phyloP scores from a whole-genome alignment of 805 yeast genomes.

The Sugiyamaella floridensis region DNA sequence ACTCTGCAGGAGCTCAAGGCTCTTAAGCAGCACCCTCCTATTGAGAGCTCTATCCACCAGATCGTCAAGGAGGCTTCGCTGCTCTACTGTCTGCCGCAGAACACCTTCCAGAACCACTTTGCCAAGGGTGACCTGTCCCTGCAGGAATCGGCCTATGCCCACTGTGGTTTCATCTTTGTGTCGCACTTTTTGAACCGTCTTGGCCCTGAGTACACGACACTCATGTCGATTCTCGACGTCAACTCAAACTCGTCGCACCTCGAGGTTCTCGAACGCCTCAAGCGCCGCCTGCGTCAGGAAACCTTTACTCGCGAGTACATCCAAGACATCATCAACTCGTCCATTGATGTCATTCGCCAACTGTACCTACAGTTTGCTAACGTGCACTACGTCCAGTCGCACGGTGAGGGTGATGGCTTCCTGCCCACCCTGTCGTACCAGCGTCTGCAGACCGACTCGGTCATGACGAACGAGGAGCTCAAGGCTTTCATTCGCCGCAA shows the following conservation, averaged over 20 bases:
- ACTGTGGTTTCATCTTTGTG: conserved; percentile 85
- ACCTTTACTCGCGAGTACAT: conserved; percentile 85
- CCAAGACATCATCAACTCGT: conserved; percentile 62
- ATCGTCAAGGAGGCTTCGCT: conserved; percentile 90
- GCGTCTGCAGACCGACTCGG: conserved; percentile 70
- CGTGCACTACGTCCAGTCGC: conserved; percentile 67
- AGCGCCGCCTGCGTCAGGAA: conserved; percentile 85
- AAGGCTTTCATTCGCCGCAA: conserved; percentile 56
- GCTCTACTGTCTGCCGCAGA: conserved; percentile 84
- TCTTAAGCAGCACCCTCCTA: conserved; percentile 35
- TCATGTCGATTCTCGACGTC: conserved; percentile 57
- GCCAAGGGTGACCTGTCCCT: conserved; percentile 73
- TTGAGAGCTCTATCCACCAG: conserved; percentile 77
- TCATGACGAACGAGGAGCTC: conserved; percentile 68
- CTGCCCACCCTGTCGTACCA: conserved; percentile 72
- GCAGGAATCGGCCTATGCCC: conserved; percentile 92
- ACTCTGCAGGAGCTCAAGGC: conserved; percentile 26
- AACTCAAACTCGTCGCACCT: conserved; percentile 52
- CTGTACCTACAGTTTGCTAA: conserved; percentile 89
- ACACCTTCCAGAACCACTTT: conserved; percentile 68
- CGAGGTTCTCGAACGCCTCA: conserved; percentile 72
- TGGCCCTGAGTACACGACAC: conserved; percentile 79
- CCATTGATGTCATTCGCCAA: conserved; percentile 67
- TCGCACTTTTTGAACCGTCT: conserved; percentile 91
- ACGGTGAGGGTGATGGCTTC: conserved; percentile 30